Conservation (phyloP, 2,329 filamentous ascomycete species). For the Penicillium janthinellum region DNA sequence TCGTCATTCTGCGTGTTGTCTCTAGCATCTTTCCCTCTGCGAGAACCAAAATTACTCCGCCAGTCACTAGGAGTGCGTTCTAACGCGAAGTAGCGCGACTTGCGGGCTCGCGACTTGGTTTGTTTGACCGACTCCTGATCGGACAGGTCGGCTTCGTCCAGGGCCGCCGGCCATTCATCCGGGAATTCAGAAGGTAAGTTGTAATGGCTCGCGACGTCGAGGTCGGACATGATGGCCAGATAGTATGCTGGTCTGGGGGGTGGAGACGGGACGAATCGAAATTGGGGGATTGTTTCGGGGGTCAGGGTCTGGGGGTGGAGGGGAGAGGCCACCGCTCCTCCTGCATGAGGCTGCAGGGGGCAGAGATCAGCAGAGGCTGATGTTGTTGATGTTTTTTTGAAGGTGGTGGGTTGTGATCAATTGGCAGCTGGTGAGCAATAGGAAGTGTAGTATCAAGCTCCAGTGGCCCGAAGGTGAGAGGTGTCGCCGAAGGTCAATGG, state of each 20-base stretch:
- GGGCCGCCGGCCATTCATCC: constrained; percentile 81
- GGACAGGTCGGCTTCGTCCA: constrained; percentile 70
- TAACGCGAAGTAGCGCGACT: constrained; percentile 81
- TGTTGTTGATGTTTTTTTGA: neutral
- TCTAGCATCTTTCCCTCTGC: constrained; percentile 67
- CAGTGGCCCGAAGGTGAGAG: neutral
- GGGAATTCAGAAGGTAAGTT: constrained; percentile 78
- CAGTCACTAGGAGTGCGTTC: constrained; percentile 72
- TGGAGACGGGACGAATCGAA: constrained; percentile 16
- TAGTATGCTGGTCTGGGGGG: constrained; percentile 3
- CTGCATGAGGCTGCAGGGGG: constrained; percentile 7
- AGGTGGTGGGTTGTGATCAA: neutral
- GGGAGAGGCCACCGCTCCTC: constrained; percentile 2
- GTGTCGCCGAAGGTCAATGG: neutral
- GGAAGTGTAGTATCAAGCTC: neutral
- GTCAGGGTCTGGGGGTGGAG: neutral
- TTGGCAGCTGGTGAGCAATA: neutral
- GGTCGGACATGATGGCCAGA: constrained; percentile 61
- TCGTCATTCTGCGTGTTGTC: constrained; percentile 90
- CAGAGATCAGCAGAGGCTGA: neutral
- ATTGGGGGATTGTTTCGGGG: neutral
- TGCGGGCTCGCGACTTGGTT: constrained; percentile 56
- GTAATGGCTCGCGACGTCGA: constrained; percentile 87
- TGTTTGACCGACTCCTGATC: constrained; percentile 54
- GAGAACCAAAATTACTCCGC: constrained; percentile 67